Conservation (phyloP, 345 rosid genomes). For the Iberis pinnata region DNA sequence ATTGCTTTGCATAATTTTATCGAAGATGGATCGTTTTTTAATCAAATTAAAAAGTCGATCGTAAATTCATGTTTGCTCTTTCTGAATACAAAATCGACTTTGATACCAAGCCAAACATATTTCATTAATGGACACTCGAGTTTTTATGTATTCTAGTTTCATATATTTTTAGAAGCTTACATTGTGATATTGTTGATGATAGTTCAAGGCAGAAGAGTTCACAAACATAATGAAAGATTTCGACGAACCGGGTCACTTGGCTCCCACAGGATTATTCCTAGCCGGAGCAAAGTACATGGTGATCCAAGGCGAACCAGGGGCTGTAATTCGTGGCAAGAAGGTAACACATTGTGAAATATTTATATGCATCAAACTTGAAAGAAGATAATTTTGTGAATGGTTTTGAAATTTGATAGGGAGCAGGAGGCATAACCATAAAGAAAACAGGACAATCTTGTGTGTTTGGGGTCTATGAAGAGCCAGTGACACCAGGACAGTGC, state of each 20-base stretch:
- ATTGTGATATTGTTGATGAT: too few species aligned
- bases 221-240: slow-evolving; percentile 50
- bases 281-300: slow-evolving; percentile 49
- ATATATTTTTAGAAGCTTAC: neutral
- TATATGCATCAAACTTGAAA: too few species aligned
- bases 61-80: too few species aligned
- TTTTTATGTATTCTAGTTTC: neutral
- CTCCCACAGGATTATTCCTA: slow-evolving; percentile 54
- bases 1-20: too few species aligned
- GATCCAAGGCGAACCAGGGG: slow-evolving; percentile 43
- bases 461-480: slow-evolving; percentile 65
- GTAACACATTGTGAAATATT: too few species aligned
- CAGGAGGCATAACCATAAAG: slow-evolving; percentile 70
- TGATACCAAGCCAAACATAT: too few species aligned
- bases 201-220: slow-evolving; percentile 54
- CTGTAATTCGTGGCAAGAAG: slow-evolving; percentile 78
- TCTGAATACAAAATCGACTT: too few species aligned
- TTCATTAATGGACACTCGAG: too few species aligned
- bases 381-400: too few species aligned
- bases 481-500: slow-evolving; percentile 84
- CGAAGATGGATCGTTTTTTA: too few species aligned
- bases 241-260: slow-evolving; percentile 60
- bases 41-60: too few species aligned
- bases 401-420: slow-evolving; percentile 33
- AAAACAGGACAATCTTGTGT: slow-evolving; percentile 74